Conservation (phyloP, 1,284 basidiomycete genomes). For the Ustilago bromivora region DNA sequence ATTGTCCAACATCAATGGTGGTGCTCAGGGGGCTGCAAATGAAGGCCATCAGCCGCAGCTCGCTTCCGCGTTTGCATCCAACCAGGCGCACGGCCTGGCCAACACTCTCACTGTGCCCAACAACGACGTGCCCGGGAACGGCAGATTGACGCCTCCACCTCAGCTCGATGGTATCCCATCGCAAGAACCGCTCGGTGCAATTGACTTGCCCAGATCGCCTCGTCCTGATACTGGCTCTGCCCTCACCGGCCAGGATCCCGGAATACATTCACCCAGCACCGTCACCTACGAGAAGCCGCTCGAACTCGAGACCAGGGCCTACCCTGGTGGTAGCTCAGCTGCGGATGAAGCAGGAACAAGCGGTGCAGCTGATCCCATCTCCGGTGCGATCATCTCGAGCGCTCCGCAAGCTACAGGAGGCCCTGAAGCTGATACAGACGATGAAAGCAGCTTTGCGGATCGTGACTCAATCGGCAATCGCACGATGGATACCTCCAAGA, state of each 20-base stretch:
- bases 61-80: conserved; percentile 26
- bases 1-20: conserved; percentile 17
- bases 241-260: neutral
- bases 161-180: conserved; percentile 50
- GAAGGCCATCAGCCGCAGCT: conserved; percentile 25
- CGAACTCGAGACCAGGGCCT: neutral
- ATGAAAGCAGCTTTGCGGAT: conserved; percentile 37
- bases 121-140: conserved; percentile 12
- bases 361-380: conserved; percentile 25
- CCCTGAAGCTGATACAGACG: conserved; percentile 28
- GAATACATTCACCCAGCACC: conserved; percentile 12
- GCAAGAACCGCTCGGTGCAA: conserved; percentile 51
- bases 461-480: conserved; percentile 59
- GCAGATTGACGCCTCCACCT: conserved; percentile 44
- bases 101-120: conserved; percentile 45
- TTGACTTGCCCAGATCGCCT: conserved; percentile 41
- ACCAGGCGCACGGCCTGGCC: conserved; percentile 42
- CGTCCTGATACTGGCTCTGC: conserved; percentile 16
- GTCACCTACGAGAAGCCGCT: conserved; percentile 19
- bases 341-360: neutral
- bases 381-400: conserved; percentile 12
- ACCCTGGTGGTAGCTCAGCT: neutral
- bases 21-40: conserved; percentile 10
- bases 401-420: neutral
- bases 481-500: conserved; percentile 72